Base-by-base conservation (phyloP, 805 yeast genomes). In the Metschnikowia kofuensis region DNA sequence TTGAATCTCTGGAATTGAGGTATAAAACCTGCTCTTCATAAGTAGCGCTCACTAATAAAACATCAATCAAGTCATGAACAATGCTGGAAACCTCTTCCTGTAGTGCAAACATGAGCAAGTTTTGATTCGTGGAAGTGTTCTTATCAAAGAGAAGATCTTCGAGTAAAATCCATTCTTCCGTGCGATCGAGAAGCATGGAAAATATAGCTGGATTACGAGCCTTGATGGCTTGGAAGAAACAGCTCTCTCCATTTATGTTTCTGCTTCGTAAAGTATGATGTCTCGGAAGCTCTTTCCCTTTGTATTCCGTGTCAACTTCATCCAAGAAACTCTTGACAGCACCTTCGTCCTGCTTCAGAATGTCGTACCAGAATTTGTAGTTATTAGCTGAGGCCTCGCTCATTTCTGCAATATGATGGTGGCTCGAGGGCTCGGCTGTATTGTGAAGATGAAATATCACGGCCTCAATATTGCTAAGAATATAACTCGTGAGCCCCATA, bases 381-480 rank as follows among this genome's bases (percentile, higher is more conserved):
- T 88, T 89, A 1, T 59, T 60, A 2, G 60, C 61, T 0, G 91
- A 80, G 10, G 70, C 60, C 1, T 57, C 50, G 4, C 67, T 58
- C 42, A 85, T 64, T 4, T 66, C 66, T 8, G 68, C 40, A 41
- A 75, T 76, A 10, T 61, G 63, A 6, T 52, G 45, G 35, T 75
- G 66, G 2, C 54, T 48, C 8, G 48, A 43, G 2, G 40, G 31
- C 7, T 35, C 38, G 4, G 47, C 34, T 1, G 63, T 44, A 1
- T 50, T 50, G 14, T 65, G 60, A 14, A 89, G 70, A 59, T 85
- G 92, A 48, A 70, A 80, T 8, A 89, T 59, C 0, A 88, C 95
- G 0, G 90, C 96, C 57, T 90, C 96, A 39, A 90, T 71, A 6
- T 96, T 89, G 40, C 96, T 85, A 12, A 89, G 55, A 1, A 90